phyloP scores from a whole-genome alignment of 2,329 filamentous ascomycete species.

The Aspergillus vadensis region DNA sequence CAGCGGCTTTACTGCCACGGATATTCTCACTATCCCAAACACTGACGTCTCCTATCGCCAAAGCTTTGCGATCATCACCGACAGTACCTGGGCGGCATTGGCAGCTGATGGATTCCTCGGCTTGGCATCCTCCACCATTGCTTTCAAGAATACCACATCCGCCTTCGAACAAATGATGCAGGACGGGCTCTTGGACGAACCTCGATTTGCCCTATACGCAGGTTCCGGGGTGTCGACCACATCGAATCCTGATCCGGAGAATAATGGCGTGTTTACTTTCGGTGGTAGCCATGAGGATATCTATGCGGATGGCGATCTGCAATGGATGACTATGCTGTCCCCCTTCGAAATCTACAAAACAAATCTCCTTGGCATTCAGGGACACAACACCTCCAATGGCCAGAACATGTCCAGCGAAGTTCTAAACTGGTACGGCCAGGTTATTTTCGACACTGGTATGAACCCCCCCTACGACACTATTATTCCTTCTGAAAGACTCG shows the following conservation, averaged over 20 bases:
- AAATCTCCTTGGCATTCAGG: background rate
- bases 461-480: background rate
- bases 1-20: background rate
- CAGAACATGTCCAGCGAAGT: background rate
- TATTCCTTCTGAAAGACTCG: accelerated
- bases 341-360: background rate
- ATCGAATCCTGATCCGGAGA: background rate
- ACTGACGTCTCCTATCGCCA: background rate
- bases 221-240: background rate
- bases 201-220: background rate
- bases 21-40: background rate
- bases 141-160: background rate
- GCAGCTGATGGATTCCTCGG: background rate
- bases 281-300: background rate
- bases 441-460: background rate
- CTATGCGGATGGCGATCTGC: background rate
- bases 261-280: background rate
- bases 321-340: background rate
- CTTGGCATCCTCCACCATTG: background rate
- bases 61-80: background rate
- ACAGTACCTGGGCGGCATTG: background rate
- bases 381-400: background rate
- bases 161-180: slow-evolving; percentile 2
- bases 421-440: background rate
- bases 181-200: background rate